phyloP scores from a whole-genome alignment of 2,329 filamentous ascomycete genomes.

The Calonectria honghensis region DNA sequence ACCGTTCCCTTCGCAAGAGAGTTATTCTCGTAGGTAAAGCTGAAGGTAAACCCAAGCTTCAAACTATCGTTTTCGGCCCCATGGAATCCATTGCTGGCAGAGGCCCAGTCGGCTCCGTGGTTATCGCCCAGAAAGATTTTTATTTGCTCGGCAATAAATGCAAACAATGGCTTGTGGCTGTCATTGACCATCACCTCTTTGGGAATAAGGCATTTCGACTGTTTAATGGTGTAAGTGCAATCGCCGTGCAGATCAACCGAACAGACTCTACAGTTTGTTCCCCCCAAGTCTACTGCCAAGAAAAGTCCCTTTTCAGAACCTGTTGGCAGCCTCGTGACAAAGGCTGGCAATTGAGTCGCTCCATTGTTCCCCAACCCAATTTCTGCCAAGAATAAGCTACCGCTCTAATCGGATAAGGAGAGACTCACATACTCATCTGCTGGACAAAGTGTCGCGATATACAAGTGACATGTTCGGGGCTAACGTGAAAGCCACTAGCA shows the following conservation, averaged over 20 bases:
- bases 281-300: constrained; percentile 59
- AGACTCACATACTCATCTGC: constrained; percentile 24
- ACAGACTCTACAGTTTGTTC: constrained; percentile 60
- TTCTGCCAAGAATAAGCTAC: constrained; percentile 6
- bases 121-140: neutral
- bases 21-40: constrained; percentile 32
- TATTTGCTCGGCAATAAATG: constrained; percentile 20
- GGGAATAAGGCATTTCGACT: constrained; percentile 30
- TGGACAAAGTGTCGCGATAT: constrained; percentile 32
- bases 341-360: constrained; percentile 31
- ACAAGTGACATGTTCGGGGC: constrained; percentile 14
- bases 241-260: constrained; percentile 66
- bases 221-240: constrained; percentile 81
- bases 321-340: constrained; percentile 30
- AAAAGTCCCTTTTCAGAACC: constrained; percentile 31
- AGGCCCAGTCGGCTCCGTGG: neutral
- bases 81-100: neutral
- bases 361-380: constrained; percentile 1
- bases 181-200: constrained; percentile 25
- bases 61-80: neutral
- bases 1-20: constrained; percentile 20
- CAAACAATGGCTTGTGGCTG: constrained; percentile 31
- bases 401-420: neutral
- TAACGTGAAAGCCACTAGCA: constrained; percentile 24
- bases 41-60: constrained; percentile 32